Conservation (phyloP, 331 rosid genomes). For the Quercus tomentella region DNA sequence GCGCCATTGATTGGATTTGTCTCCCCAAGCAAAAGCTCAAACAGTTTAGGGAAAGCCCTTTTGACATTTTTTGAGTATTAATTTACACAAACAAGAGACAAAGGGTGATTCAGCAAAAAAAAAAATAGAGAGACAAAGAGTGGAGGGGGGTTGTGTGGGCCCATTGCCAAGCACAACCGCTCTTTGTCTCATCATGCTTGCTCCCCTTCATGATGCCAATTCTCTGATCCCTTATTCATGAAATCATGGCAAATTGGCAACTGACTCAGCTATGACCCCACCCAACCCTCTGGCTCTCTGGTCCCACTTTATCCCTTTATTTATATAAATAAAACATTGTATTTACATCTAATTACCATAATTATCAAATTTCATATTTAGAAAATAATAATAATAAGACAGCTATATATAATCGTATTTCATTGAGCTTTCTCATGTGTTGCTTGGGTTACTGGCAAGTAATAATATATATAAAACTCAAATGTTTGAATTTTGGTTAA, state of each 20-base stretch:
- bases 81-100: neutral
- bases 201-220: slow-evolving; percentile 26
- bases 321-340: too few species aligned
- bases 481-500: too few species aligned
- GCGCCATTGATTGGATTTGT: slow-evolving; percentile 17
- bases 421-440: too few species aligned
- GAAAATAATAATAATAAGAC: too few species aligned
- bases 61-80: neutral
- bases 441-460: too few species aligned
- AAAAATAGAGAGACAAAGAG: neutral
- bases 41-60: neutral
- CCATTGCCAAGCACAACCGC: slow-evolving; percentile 10
- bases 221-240: slow-evolving; percentile 33
- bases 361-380: too few species aligned
- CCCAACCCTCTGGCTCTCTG: neutral
- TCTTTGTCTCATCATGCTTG: slow-evolving; percentile 29
- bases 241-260: slow-evolving; percentile 16
- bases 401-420: too few species aligned
- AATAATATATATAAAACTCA: too few species aligned
- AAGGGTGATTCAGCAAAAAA: neutral
- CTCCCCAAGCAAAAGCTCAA: neutral
- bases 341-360: too few species aligned
- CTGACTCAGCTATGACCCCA: slow-evolving; percentile 20
- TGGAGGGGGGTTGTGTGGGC: slow-evolving; percentile 17
- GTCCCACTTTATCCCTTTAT: neutral